A percentile compares a stretch with the other conserved stretches of the same genome.
Evolutionary conservation across 2,329 filamentous ascomycete species (phyloP).

Genomic region (Fusarium fracticaudum): DNA sequence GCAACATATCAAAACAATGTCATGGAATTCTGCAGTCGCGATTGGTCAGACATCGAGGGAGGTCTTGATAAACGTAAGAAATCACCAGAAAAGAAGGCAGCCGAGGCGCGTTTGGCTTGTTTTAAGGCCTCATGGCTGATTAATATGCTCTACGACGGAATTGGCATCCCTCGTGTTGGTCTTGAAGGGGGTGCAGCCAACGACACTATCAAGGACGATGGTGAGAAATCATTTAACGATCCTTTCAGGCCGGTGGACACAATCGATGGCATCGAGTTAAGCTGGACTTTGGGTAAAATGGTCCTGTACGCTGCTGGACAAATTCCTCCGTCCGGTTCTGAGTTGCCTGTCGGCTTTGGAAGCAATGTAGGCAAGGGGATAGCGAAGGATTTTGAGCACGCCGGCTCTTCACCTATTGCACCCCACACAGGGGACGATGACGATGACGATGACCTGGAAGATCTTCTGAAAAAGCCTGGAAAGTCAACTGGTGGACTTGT

Average conservation of each 20-base stretch:
- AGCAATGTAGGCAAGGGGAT: constrained; percentile 75
- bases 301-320: constrained; percentile 93
- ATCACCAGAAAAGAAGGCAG: constrained; percentile 78
- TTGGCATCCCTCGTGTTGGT: constrained; percentile 88
- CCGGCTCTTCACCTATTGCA: constrained; percentile 64
- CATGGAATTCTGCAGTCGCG: constrained; percentile 81
- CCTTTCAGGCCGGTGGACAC: constrained; percentile 94
- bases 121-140: constrained; percentile 99
- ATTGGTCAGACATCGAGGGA: constrained; percentile 80
- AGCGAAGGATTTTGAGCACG: constrained; percentile 84
- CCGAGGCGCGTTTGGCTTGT: constrained; percentile 86
- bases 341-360: constrained; percentile 88
- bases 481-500: constrained; percentile 78
- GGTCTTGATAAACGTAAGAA: constrained; percentile 75
- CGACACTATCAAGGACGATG: constrained; percentile 78
- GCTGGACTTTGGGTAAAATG: constrained; percentile 98
- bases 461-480: constrained; percentile 74
- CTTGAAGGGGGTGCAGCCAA: constrained; percentile 72
- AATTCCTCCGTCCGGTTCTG: constrained; percentile 69
- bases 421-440: constrained; percentile 56
- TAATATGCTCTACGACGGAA: constrained; percentile 94
- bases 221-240: constrained; percentile 76
- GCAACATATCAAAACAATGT: constrained; percentile 88
- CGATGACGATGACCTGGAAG: constrained; percentile 64
- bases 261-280: constrained; percentile 90